These are phyloP conservation scores for Podila epicladia DNA, from an alignment of 192 early-diverging fungal genomes.

Conservation along the genomic window DNA sequence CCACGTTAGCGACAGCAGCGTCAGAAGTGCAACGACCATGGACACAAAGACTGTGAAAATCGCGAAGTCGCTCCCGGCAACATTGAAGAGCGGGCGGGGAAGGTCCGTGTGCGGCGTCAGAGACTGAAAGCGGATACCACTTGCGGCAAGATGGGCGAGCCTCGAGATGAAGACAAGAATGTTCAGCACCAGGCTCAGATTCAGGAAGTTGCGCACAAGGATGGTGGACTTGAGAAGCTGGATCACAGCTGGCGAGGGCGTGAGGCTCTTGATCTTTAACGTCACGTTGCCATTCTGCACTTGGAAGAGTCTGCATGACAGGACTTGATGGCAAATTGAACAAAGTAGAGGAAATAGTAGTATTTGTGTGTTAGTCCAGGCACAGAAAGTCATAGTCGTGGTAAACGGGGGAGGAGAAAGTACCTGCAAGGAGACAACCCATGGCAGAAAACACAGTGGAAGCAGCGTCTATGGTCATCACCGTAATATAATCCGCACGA, in stretches of 20 bases:
- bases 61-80: neutral
- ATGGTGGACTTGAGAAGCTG: neutral
- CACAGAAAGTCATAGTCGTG: no score
- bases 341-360: neutral
- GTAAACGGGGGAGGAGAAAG: neutral
- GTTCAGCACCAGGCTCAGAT: neutral
- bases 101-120: neutral
- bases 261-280: neutral
- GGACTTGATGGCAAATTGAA: neutral
- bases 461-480: neutral
- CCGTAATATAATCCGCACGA: neutral
- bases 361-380: neutral
- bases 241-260: neutral
- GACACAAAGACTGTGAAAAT: neutral
- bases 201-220: neutral
- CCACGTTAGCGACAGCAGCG: no score
- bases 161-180: neutral
- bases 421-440: neutral
- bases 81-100: neutral
- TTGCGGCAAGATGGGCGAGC: neutral
- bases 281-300: neutral
- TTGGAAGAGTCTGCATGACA: neutral
- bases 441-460: neutral
- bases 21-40: neutral
- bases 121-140: neutral